Percentiles rank a stretch among this genome's conserved stretches.
Conservation (phyloP, 257 asterid genomes). For the Nicotiana paniculata region DNA sequence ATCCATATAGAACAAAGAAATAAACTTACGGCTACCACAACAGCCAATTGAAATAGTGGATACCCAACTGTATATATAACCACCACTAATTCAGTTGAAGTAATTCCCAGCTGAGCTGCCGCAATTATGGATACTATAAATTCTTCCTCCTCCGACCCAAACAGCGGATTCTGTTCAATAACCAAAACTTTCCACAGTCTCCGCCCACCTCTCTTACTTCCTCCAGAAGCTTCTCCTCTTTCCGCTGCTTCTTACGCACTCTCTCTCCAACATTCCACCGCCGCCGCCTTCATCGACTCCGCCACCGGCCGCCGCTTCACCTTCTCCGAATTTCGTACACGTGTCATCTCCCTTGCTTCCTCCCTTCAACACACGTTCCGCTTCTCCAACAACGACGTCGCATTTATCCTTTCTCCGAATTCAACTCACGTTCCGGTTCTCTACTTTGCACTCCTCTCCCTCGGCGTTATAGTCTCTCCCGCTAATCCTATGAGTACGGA, state of each 20-base stretch:
- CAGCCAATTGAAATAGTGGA: no score
- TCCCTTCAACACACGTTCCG: constrained; percentile 21
- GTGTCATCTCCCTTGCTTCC: constrained; percentile 20
- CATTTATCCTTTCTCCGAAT: constrained; percentile 33
- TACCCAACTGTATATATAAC: not conserved
- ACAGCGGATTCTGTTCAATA: constrained; percentile 32
- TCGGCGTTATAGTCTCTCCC: constrained; percentile 35
- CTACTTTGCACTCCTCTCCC: constrained; percentile 41
- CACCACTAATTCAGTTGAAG: not conserved
- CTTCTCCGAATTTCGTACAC: constrained; percentile 21
- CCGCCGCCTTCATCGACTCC: constrained; percentile 32
- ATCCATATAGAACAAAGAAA: no score
- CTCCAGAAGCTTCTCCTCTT: constrained; percentile 34
- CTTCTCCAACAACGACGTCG: constrained; percentile 31
- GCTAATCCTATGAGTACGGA: constrained; percentile 34
- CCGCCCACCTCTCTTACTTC: constrained; percentile 36
- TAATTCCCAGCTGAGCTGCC: not conserved
- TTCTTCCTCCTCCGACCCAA: not conserved
- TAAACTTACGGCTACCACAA: no score
- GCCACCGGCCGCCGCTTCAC: constrained; percentile 28
- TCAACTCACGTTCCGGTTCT: constrained; percentile 31
- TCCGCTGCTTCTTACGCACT: constrained; percentile 38
- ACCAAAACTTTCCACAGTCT: constrained; percentile 38
- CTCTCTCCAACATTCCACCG: constrained; percentile 25
- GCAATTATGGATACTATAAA: not conserved